phyloP scores from a whole-genome alignment of 495 filamentous ascomycete genomes.

The Baudoinia panamericana region DNA sequence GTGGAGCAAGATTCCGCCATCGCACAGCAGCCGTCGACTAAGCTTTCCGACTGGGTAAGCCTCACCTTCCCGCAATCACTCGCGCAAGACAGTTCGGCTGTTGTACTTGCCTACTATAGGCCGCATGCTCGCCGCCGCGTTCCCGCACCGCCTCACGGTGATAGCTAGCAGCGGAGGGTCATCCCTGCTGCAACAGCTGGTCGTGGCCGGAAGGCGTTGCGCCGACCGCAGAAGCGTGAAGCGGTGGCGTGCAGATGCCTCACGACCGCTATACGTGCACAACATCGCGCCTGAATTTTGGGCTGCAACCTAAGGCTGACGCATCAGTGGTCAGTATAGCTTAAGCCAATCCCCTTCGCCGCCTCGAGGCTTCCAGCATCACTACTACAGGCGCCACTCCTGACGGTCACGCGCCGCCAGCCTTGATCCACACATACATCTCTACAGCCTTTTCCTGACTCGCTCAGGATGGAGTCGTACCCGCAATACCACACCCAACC shows the following conservation, averaged over 20 bases:
- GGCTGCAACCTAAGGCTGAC: constrained; percentile 10
- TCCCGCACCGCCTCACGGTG: constrained; percentile 1
- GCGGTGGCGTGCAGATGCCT: constrained; percentile 1
- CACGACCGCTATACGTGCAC: neutral
- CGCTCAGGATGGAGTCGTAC: constrained; percentile 13
- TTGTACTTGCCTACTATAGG: too few relatives aligned
- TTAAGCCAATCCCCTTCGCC: neutral
- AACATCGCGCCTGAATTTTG: neutral
- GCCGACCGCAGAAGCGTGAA: constrained; percentile 4
- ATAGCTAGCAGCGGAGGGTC: neutral
- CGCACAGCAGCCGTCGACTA: neutral
- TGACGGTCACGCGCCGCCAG: constrained; percentile 3
- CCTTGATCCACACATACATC: neutral
- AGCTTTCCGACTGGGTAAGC: constrained; percentile 6
- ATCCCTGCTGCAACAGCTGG: neutral
- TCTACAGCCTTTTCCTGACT: constrained; percentile 3
- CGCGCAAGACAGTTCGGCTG: too few relatives aligned
- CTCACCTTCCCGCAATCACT: too few relatives aligned
- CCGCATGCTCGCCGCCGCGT: neutral
- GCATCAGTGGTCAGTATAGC: constrained; percentile 8
- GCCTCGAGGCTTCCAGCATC: neutral
- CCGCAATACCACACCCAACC: constrained; percentile 17
- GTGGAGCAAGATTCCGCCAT: constrained; percentile 1
- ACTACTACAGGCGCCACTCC: neutral
- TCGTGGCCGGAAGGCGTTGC: neutral